Percentiles rank a stretch among this genome's conserved stretches.
Evolutionary conservation across 352 stramenopile species (phyloP).

Genomic region (Phytophthora citrophthora): DNA sequence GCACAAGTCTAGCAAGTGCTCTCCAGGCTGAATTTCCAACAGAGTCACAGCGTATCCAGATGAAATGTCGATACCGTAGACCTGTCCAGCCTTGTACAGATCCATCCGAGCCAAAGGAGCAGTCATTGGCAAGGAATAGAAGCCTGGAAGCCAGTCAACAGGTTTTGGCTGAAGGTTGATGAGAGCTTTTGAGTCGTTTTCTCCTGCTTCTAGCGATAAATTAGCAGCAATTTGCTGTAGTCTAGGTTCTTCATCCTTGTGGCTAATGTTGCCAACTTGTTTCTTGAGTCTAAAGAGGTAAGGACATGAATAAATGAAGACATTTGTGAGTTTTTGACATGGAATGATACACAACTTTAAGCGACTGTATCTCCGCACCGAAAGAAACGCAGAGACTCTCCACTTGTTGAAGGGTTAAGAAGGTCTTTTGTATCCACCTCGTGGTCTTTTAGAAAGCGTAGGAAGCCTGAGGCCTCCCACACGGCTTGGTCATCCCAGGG

Average conservation of each 20-base stretch:
- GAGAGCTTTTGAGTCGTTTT: conserved; percentile 1
- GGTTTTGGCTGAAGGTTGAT: conserved; percentile 16
- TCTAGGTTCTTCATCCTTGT: conserved; percentile 12
- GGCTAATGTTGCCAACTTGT: background rate
- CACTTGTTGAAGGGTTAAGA: conserved; percentile 25
- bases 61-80: conserved; percentile 88
- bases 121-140: conserved; percentile 67
- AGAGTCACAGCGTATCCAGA: conserved; percentile 76
- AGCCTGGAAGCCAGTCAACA: conserved; percentile 62
- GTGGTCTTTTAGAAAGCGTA: conserved; percentile 63
- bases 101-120: conserved; percentile 50
- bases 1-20: conserved; percentile 94
- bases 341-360: conserved; percentile 31
- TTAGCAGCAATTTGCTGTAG: conserved; percentile 27
- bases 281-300: conserved; percentile 37
- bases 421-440: conserved; percentile 54
- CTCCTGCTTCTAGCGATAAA: conserved; percentile 22
- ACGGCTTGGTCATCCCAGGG: conserved; percentile 47
- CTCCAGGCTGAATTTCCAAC: conserved; percentile 65
- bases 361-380: conserved; percentile 34
- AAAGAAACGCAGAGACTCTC: conserved; percentile 59
- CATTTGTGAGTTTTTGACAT: background rate
- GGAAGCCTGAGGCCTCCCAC: conserved; percentile 59
- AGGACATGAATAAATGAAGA: background rate
- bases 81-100: conserved; percentile 55